Conservation (phyloP, 371 early-diverging fungal genomes). For the Mortierella sp. region DNA sequence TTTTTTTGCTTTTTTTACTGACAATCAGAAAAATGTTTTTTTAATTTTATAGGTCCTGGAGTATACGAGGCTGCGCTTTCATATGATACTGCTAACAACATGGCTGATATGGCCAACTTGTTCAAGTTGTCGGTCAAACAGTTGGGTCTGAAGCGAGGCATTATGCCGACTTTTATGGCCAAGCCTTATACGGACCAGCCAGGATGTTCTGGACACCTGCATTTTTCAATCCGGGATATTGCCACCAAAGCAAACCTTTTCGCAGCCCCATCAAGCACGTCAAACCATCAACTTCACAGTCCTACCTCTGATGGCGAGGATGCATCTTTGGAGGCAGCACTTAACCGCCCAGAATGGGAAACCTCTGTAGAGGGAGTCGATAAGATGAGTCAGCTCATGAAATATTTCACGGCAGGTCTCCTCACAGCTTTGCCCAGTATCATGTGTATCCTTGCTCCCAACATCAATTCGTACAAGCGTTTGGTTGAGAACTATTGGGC, state of each 20-base stretch:
- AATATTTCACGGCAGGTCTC: conserved; percentile 82
- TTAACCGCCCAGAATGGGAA: conserved; percentile 47
- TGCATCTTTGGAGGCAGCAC: conserved; percentile 5
- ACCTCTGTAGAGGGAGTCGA: conserved; percentile 47
- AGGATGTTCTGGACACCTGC: conserved; percentile 89
- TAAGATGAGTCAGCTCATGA: conserved; percentile 67
- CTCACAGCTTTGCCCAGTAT: conserved; percentile 80
- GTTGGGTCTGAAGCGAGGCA: conserved; percentile 74
- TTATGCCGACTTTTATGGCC: conserved; percentile 90
- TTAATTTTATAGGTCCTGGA: conserved; percentile 74
- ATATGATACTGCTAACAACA: conserved; percentile 73
- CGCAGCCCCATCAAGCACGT: conserved; percentile 38
- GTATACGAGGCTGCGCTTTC: conserved; percentile 86
- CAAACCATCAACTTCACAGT: conserved; percentile 24
- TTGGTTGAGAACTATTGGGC: conserved; percentile 90
- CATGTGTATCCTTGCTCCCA: conserved; percentile 84
- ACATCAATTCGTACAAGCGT: conserved; percentile 89
- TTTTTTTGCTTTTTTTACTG: not conserved
- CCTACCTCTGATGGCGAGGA: conserved; percentile 29
- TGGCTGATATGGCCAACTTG: conserved; percentile 82
- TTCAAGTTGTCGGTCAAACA: conserved; percentile 87
- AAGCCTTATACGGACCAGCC: conserved; percentile 82
- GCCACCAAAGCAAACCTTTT: conserved; percentile 67
- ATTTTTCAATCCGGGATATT: conserved; percentile 74
- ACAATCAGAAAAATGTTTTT: not conserved